Conservation (phyloP, 106 monocot genomes). For the Chionographis japonica region DNA sequence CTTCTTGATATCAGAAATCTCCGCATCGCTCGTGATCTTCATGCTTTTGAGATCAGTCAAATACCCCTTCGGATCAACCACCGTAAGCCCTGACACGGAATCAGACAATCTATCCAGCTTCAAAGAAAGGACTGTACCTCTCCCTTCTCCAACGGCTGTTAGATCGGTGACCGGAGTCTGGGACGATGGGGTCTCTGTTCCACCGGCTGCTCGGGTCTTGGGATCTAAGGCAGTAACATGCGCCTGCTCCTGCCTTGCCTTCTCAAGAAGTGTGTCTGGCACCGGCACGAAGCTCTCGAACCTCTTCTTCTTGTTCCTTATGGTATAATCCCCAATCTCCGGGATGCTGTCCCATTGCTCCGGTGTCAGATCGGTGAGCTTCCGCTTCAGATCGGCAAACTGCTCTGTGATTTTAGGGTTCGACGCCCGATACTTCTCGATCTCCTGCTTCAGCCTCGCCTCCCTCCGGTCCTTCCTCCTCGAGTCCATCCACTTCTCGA, state of each 20-base stretch:
- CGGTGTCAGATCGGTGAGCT: slow-evolving; percentile 59
- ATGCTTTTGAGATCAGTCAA: slow-evolving; percentile 96
- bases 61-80: slow-evolving; percentile 96
- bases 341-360: slow-evolving; percentile 98
- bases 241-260: slow-evolving; percentile 96
- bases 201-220: slow-evolving; percentile 79
- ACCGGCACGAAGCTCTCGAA: slow-evolving; percentile 99
- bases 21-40: slow-evolving; percentile 98
- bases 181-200: slow-evolving; percentile 88
- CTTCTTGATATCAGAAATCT: slow-evolving; percentile 99
- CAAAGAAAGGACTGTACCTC: slow-evolving; percentile 87
- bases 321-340: slow-evolving; percentile 92
- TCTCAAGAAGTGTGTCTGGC: slow-evolving; percentile 90
- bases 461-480: slow-evolving; percentile 84
- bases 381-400: slow-evolving; percentile 92
- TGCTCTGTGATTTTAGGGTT: slow-evolving; percentile 99
- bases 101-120: slow-evolving; percentile 94
- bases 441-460: slow-evolving; percentile 89
- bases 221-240: slow-evolving; percentile 91
- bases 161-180: slow-evolving; percentile 95
- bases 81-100: slow-evolving; percentile 88
- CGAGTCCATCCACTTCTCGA: slow-evolving; percentile 86
- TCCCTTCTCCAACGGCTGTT: slow-evolving; percentile 92
- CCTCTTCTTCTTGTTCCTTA: slow-evolving; percentile 93
- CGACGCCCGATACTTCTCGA: slow-evolving; percentile 94